These are phyloP conservation scores for Dryas integrifolia DNA, from an alignment of 331 rosid genomes.

Conservation along the genomic window DNA sequence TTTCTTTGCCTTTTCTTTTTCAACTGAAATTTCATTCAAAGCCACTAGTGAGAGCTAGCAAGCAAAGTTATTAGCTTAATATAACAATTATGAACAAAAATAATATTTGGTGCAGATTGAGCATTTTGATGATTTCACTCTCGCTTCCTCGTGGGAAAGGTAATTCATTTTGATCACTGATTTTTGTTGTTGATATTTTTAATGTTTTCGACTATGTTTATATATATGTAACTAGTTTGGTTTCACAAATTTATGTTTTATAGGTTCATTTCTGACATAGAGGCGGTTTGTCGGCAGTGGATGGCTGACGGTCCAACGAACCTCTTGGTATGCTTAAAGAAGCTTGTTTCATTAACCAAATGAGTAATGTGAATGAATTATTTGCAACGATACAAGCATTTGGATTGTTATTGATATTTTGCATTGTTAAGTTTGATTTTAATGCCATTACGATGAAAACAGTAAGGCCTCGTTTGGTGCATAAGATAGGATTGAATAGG, in stretches of 20 bases:
- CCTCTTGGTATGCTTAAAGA: slow-evolving; percentile 55
- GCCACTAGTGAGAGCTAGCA: neutral
- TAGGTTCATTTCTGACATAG: slow-evolving; percentile 94
- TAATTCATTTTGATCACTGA: slow-evolving; percentile 11
- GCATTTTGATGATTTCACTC: slow-evolving; percentile 95
- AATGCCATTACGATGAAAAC: neutral
- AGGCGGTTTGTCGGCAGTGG: slow-evolving; percentile 88
- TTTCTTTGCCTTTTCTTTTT: neutral
- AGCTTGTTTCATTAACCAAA: neutral
- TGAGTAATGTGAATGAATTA: neutral
- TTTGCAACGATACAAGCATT: neutral
- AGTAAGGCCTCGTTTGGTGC: too few species aligned
- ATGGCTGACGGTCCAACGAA: slow-evolving; percentile 77
- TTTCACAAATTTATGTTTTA: slow-evolving; percentile 2
- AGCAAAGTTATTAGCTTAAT: neutral
- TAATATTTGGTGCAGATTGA: slow-evolving; percentile 55
- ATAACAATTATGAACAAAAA: neutral
- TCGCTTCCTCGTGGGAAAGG: slow-evolving; percentile 98
- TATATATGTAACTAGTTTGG: neutral
- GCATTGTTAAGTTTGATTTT: neutral
- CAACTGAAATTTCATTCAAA: neutral
- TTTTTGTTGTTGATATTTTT: neutral
- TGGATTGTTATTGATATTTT: neutral
- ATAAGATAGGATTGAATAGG: too few species aligned
- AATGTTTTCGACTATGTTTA: neutral